Conservation (phyloP, 148 eudicot genomes). For the Rhododendron simsii region DNA sequence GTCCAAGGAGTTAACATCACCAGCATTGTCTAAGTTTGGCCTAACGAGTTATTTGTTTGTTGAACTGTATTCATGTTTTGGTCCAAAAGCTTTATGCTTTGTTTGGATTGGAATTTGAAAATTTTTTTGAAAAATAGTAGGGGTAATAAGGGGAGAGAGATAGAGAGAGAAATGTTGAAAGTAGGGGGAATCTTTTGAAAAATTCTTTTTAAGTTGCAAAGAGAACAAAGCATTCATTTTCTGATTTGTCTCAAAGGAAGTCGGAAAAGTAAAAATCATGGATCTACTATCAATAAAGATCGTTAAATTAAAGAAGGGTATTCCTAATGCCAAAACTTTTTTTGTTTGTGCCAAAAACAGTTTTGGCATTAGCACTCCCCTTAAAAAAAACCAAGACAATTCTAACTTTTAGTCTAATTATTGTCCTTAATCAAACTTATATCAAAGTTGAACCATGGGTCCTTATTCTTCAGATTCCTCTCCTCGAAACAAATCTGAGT, state of each 20-base stretch:
- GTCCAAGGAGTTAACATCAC: background rate
- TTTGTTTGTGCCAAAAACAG: too few species aligned
- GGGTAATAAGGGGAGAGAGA: too few species aligned
- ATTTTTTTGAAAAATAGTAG: too few species aligned
- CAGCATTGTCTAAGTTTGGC: background rate
- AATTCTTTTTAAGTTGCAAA: too few species aligned
- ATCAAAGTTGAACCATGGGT: background rate
- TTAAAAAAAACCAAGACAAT: background rate
- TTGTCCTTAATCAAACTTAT: background rate
- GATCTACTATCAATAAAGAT: background rate
- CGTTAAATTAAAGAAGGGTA: background rate
- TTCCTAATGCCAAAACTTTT: too few species aligned
- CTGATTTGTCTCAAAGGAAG: slow-evolving; percentile 8
- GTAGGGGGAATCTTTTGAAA: too few species aligned
- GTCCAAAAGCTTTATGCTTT: background rate
- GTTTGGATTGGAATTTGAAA: too few species aligned
- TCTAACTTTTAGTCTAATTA: background rate
- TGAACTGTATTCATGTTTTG: background rate
- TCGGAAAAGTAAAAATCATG: background rate
- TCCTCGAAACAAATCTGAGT: background rate
- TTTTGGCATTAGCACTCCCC: too few species aligned
- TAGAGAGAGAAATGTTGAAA: too few species aligned
- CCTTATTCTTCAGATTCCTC: background rate
- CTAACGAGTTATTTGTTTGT: background rate
- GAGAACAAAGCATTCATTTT: too few species aligned